phyloP scores from a whole-genome alignment of 805 yeast species.

The Candida gorgasii region DNA sequence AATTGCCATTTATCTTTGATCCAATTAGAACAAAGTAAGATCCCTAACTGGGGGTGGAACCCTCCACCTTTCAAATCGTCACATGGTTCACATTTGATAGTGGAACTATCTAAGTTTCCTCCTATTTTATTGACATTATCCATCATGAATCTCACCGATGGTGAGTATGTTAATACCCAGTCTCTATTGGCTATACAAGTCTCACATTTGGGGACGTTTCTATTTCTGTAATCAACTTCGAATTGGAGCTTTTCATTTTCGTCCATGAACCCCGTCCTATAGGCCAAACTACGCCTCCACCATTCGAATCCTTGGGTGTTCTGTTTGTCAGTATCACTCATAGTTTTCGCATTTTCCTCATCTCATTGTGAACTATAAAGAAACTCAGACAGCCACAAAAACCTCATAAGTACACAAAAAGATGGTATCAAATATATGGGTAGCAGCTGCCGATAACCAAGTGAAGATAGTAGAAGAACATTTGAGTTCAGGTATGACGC shows the following conservation, averaged over 20 bases:
- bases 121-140: conserved; percentile 74
- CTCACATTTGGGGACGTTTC: conserved; percentile 55
- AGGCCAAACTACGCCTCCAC: conserved; percentile 76
- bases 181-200: conserved; percentile 74
- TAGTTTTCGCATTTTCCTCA: conserved; percentile 2
- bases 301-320: conserved; percentile 51
- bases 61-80: conserved; percentile 87
- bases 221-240: conserved; percentile 54
- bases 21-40: conserved; percentile 83
- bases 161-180: conserved; percentile 79
- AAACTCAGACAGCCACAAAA: background rate
- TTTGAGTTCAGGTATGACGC: conserved; percentile 54
- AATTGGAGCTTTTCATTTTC: conserved; percentile 54
- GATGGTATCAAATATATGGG: conserved; percentile 76
- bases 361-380: background rate
- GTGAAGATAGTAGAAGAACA: conserved; percentile 55
- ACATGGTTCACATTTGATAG: conserved; percentile 79
- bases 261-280: conserved; percentile 69
- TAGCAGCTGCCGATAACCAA: conserved; percentile 89
- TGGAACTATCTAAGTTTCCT: conserved; percentile 46
- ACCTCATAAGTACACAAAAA: too few species aligned
- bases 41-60: conserved; percentile 86
- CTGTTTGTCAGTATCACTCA: background rate
- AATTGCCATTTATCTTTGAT: conserved; percentile 72
- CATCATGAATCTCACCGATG: conserved; percentile 83